phyloP scores from a whole-genome alignment of 352 stramenopile species.

The Phytophthora quininea region DNA sequence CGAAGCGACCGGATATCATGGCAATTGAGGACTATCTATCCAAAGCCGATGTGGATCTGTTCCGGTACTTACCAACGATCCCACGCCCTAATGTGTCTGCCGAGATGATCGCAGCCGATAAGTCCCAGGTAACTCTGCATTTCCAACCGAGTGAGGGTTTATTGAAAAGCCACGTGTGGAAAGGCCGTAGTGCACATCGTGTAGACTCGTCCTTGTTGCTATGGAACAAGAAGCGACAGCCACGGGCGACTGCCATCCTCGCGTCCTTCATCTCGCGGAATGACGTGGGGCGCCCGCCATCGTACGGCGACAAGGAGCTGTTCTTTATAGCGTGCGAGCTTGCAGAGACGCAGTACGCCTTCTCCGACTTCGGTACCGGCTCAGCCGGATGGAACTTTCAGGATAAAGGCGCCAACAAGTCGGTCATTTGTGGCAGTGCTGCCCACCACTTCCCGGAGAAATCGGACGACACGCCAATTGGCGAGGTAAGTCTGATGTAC shows the following conservation, averaged over 20 bases:
- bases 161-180: constrained; percentile 39
- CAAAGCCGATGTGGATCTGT: constrained; percentile 29
- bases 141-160: constrained; percentile 35
- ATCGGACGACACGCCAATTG: constrained; percentile 15
- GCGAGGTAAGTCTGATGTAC: constrained; percentile 43
- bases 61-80: constrained; percentile 27
- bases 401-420: constrained; percentile 34
- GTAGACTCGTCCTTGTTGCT: constrained; percentile 55
- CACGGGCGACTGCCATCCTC: constrained; percentile 46
- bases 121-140: constrained; percentile 28
- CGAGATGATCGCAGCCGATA: constrained; percentile 32
- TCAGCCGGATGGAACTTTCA: constrained; percentile 38
- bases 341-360: constrained; percentile 45
- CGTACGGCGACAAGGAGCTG: constrained; percentile 57
- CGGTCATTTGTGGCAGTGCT: constrained; percentile 50
- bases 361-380: constrained; percentile 49
- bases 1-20: constrained; percentile 33
- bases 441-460: constrained; percentile 52
- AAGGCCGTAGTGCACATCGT: constrained; percentile 39
- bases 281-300: constrained; percentile 29
- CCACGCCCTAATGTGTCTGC: constrained; percentile 19
- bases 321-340: constrained; percentile 54
- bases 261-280: constrained; percentile 45
- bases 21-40: constrained; percentile 43
- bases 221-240: constrained; percentile 50